These are phyloP conservation scores for Shiraia sp. DNA, from an alignment of 2,329 filamentous ascomycete genomes.

Conservation along the genomic window DNA sequence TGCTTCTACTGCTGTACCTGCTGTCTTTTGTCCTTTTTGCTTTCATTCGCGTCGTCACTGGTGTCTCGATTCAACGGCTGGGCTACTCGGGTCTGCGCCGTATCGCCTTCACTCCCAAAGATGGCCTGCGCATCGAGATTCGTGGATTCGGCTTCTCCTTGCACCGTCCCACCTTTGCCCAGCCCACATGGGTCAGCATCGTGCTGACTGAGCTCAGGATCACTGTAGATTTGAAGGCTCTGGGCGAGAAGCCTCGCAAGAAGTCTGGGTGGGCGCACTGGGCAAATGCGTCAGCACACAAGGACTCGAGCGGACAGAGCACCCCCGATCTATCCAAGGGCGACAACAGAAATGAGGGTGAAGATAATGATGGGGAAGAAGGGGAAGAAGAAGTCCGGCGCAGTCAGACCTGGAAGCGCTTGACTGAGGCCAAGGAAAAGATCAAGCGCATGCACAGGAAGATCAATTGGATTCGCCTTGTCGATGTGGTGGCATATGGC, in stretches of 20 bases:
- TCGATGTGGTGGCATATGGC: constrained; percentile 85
- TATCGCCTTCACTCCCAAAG: constrained; percentile 84
- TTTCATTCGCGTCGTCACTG: constrained; percentile 86
- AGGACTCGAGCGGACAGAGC: constrained; percentile 18
- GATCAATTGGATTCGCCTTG: constrained; percentile 84
- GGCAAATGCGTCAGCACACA: constrained; percentile 33
- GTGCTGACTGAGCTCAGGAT: constrained; percentile 84
- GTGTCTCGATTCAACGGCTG: constrained; percentile 92
- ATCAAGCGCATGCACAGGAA: constrained; percentile 85
- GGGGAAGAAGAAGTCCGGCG: constrained; percentile 49
- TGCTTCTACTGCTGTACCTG: constrained; percentile 84
- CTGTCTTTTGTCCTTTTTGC: constrained; percentile 93
- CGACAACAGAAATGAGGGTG: constrained; percentile 15
- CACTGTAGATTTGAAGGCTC: constrained; percentile 73
- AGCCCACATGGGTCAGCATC: constrained; percentile 94
- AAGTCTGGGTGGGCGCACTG: constrained; percentile 37
- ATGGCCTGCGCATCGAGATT: constrained; percentile 88
- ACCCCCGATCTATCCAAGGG: constrained; percentile 20
- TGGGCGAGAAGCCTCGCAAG: constrained; percentile 51
- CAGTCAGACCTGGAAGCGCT: constrained; percentile 77
- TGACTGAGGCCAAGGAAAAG: constrained; percentile 79
- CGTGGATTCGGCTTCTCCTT: constrained; percentile 84
- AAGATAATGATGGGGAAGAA: constrained; percentile 22
- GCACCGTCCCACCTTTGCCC: constrained; percentile 93
- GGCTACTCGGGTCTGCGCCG: constrained; percentile 91